Base-by-base conservation (phyloP, 2,329 filamentous ascomycete genomes). In the Madurella fahalii region DNA sequence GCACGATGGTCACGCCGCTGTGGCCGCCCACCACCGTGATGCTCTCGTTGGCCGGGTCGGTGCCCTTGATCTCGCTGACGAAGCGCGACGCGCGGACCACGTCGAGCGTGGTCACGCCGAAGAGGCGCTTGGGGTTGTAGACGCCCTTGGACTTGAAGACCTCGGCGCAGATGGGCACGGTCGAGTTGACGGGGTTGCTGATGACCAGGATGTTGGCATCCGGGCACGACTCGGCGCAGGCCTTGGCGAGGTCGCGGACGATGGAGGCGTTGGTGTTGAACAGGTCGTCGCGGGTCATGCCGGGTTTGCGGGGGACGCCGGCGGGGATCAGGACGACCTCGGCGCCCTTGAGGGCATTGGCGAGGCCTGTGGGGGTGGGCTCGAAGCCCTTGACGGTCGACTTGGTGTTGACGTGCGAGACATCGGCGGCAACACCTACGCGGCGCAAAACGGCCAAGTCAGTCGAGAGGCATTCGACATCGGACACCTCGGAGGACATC, bases 211-310 rank as follows among this genome's bases (percentile, higher is more conserved):
- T 82, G 79, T 95, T 95, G 76, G 94, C 94, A 63, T 96, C 82
- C 69, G 94, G 94, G 71, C 87, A 83, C 66, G 89, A 83, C 69
- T 95, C 85, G 69, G 94, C 94, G 71, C 85, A 86, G 68, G 91
- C 92, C 85, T 96, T 95, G 79, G 93, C 92, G 64, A 99, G 86
- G 77, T 97, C 94, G 71, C 93, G 92, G 74, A 99, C 94, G 75
- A 99, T 99, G 73, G 90, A 95, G 76, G 94, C 94, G 77, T 99
- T 99, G 83, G 93, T 99, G 86, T 97, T 97, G 91, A 99, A 99
- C 63, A 99, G 87, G 74, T 99, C 93, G 78, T 99, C 94, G 82
- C 94, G 92, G 79, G 89, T 95, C 94, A 99, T 99, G 78, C 94
- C 94, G 74, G 94, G 94, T 85, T 96, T 96, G 80, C 94, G 91